Percentiles rank a stretch among this genome's conserved stretches.
Evolutionary conservation across 805 yeast species (phyloP).

Genomic region (Jamesozyma hellenica): DNA sequence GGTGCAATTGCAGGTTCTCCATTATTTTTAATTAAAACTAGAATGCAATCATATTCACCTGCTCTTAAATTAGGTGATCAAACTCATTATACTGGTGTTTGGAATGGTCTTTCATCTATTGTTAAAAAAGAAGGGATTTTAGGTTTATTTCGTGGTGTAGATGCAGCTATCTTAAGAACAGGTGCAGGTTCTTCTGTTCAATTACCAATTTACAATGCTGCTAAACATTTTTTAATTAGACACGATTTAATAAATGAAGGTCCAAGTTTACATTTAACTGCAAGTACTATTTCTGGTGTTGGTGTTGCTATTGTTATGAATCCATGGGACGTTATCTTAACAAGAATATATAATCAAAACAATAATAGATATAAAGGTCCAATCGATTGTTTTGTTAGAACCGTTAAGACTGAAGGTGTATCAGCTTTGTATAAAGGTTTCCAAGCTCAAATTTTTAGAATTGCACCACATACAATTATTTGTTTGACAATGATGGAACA

Average conservation of each 20-base stretch:
- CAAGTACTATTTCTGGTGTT: constrained; percentile 73
- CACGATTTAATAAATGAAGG: constrained; percentile 50
- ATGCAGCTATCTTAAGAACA: constrained; percentile 88
- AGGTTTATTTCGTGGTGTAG: constrained; percentile 85
- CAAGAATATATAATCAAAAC: constrained; percentile 90
- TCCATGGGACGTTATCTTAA: constrained; percentile 92
- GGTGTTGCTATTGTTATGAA: constrained; percentile 95
- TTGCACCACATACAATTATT: constrained; percentile 89
- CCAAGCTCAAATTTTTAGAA: constrained; percentile 81
- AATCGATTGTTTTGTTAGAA: constrained; percentile 77
- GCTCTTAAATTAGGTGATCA: constrained; percentile 75
- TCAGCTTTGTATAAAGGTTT: constrained; percentile 89
- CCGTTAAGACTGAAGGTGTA: constrained; percentile 74
- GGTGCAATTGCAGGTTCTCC: constrained; percentile 92
- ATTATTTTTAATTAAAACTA: constrained; percentile 80
- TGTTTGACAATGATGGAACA: constrained; percentile 94
- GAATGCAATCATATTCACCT: constrained; percentile 88
- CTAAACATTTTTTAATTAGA: constrained; percentile 52
- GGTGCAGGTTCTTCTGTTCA: constrained; percentile 95
- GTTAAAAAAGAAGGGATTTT: constrained; percentile 63
- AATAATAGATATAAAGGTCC: constrained; percentile 82
- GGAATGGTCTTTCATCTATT: constrained; percentile 58
- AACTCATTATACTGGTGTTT: constrained; percentile 66
- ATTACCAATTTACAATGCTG: constrained; percentile 76
- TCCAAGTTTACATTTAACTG: constrained; percentile 56